A percentile compares a stretch with the other conserved stretches of the same genome.
Conservation (phyloP, 1,284 basidiomycete genomes). For the Clitocybe nebularis region DNA sequence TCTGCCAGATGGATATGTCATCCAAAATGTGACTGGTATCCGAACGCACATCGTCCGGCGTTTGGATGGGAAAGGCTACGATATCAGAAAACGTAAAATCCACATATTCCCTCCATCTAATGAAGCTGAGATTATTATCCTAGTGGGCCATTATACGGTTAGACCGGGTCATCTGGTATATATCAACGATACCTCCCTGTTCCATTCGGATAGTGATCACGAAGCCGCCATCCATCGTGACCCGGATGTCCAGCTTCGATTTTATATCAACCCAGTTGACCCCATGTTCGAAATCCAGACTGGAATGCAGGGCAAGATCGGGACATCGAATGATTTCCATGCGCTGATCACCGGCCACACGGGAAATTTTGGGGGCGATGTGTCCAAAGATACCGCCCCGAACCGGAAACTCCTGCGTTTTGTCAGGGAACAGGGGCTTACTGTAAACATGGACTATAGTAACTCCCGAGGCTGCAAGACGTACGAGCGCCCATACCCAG, state of each 20-base stretch:
- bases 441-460: constrained; percentile 42
- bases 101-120: neutral
- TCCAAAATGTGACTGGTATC: constrained; percentile 76
- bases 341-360: constrained; percentile 57
- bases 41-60: constrained; percentile 72
- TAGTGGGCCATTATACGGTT: constrained; percentile 82
- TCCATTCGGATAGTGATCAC: constrained; percentile 30
- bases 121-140: too few species aligned
- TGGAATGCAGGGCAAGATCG: constrained; percentile 25
- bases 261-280: constrained; percentile 52
- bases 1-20: constrained; percentile 66
- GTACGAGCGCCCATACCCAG: constrained; percentile 44
- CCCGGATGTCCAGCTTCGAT: constrained; percentile 51
- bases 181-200: constrained; percentile 68
- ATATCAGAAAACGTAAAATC: constrained; percentile 74
- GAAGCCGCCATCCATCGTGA: constrained; percentile 22
- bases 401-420: constrained; percentile 36
- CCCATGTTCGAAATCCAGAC: constrained; percentile 35
- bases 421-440: constrained; percentile 45
- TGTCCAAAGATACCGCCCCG: constrained; percentile 29
- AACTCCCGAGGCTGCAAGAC: constrained; percentile 60
- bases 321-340: constrained; percentile 32
- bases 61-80: constrained; percentile 82
- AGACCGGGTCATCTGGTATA: constrained; percentile 78
- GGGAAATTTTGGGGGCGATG: constrained; percentile 68